phyloP scores from a whole-genome alignment of 208 protist genomes.

The Trypanosoma brucei region DNA sequence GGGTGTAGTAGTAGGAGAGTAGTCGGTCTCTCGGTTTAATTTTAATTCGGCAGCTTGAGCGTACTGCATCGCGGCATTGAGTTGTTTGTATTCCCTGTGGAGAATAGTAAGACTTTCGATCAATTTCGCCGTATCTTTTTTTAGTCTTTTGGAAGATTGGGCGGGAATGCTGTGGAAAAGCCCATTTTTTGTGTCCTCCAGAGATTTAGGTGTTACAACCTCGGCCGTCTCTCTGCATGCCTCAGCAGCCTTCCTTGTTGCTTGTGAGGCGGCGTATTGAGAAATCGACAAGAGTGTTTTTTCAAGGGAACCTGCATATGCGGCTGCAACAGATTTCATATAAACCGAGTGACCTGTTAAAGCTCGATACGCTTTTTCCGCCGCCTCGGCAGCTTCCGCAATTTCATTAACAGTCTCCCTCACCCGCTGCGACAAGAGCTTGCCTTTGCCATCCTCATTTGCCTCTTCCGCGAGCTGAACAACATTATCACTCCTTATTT shows the following conservation, averaged over 20 bases:
- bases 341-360: too few relatives aligned
- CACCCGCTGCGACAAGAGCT: not conserved
- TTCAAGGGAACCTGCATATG: too few relatives aligned
- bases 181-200: not conserved
- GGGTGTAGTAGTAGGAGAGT: too few relatives aligned
- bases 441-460: not conserved
- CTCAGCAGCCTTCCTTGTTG: not conserved
- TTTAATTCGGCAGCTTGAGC: too few relatives aligned
- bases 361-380: not conserved
- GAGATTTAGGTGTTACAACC: not conserved
- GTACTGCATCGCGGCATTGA: too few relatives aligned
- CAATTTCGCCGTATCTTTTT: not conserved
- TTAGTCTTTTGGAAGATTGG: not conserved
- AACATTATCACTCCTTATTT: not conserved
- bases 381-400: not conserved
- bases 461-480: not conserved
- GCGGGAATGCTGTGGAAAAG: not conserved
- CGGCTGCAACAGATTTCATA: too few relatives aligned
- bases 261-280: not conserved
- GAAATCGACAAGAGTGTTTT: too few relatives aligned
- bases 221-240: not conserved
- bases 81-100: too few relatives aligned
- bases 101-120: too few relatives aligned
- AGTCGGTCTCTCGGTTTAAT: too few relatives aligned
- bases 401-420: not conserved